Evolutionary conservation across 2,329 filamentous ascomycete species (phyloP).

Genomic region (Botrytis porri): DNA sequence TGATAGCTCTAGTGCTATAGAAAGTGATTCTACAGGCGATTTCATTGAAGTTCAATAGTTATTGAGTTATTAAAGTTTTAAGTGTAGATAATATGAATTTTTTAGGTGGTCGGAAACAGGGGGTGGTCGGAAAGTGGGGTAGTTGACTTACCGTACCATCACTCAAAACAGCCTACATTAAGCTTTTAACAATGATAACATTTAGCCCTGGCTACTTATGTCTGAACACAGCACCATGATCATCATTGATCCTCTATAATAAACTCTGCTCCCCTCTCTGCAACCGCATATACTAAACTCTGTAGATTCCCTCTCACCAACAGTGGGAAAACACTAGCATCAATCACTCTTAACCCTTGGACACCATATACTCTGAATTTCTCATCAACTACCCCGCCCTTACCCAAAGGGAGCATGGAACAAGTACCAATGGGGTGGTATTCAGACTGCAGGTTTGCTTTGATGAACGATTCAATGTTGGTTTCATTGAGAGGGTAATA

Average conservation of each 20-base stretch:
- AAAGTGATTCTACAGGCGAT: no score
- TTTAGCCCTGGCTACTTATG: neutral
- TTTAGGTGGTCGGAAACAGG: no score
- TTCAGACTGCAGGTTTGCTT: neutral
- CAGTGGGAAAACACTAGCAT: conserved; percentile 17
- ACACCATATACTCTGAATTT: conserved; percentile 20
- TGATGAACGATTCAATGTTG: neutral
- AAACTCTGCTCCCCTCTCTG: conserved; percentile 11
- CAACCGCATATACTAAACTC: conserved; percentile 18
- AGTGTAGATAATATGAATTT: no score
- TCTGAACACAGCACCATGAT: neutral
- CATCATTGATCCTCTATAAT: neutral
- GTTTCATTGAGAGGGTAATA: neutral
- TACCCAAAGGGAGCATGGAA: neutral
- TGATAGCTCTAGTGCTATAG: no score
- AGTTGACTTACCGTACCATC: no score
- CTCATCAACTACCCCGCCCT: conserved; percentile 11
- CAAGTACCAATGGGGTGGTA: conserved; percentile 19
- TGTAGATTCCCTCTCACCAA: conserved; percentile 15
- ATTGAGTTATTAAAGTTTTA: no score
- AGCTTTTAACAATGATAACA: neutral
- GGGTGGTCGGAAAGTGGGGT: no score
- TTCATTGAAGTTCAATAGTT: no score
- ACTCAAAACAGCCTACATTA: neutral
- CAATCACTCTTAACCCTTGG: conserved; percentile 10